Evolutionary conservation across 2,329 filamentous ascomycete species (phyloP).

Genomic region (Taxawa tesnikishii): DNA sequence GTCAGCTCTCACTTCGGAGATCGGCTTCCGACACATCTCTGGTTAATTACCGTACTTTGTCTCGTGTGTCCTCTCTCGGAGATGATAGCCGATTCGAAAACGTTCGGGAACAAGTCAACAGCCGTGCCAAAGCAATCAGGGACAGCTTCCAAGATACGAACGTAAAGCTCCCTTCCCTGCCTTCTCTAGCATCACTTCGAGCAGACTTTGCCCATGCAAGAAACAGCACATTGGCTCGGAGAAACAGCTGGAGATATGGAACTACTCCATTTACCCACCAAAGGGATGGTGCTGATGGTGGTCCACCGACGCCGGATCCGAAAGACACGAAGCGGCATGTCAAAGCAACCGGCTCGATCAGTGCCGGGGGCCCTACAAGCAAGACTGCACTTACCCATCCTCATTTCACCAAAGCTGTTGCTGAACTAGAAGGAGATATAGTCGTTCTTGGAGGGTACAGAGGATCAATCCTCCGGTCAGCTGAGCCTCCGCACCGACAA

Average conservation of each 20-base stretch:
- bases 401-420: conserved; percentile 45
- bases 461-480: conserved; percentile 77
- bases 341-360: conserved; percentile 3
- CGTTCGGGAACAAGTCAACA: conserved; percentile 76
- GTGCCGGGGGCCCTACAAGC: conserved; percentile 1
- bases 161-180: conserved; percentile 45
- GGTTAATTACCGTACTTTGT: conserved; percentile 58
- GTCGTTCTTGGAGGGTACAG: conserved; percentile 85
- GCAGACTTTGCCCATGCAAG: conserved; percentile 16
- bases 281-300: neutral
- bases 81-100: conserved; percentile 72
- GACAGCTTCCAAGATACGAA: conserved; percentile 79
- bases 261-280: too few relatives aligned
- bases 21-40: conserved; percentile 69
- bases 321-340: conserved; percentile 1
- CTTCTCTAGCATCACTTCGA: conserved; percentile 37
- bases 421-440: conserved; percentile 66
- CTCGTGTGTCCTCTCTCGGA: conserved; percentile 69
- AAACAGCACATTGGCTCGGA: neutral
- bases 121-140: conserved; percentile 76
- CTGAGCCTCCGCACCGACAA: conserved; percentile 70
- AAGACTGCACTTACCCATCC: conserved; percentile 29
- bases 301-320: neutral
- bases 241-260: neutral
- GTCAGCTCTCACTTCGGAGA: conserved; percentile 34